These are phyloP conservation scores for Ophiognomonia clavigignenti-juglandacearum DNA, from an alignment of 2,329 filamentous ascomycete species.

Conservation along the genomic window DNA sequence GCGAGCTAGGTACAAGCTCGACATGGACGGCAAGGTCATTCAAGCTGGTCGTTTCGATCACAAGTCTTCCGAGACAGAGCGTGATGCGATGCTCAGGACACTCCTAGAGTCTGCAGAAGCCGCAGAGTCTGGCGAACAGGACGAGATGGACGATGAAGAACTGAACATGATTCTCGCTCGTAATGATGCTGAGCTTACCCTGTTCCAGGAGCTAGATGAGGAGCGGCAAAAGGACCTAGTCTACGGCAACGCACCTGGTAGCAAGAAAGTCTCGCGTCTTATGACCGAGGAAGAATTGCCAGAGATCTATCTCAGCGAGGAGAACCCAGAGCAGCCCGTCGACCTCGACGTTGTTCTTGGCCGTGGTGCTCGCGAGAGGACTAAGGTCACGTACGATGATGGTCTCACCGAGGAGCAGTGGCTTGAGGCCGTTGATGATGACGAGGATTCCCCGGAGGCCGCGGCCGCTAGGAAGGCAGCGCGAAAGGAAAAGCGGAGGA, in stretches of 20 bases:
- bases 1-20: slow-evolving; percentile 93
- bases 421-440: slow-evolving; percentile 95
- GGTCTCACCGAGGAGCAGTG: slow-evolving; percentile 98
- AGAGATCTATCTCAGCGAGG: slow-evolving; percentile 88
- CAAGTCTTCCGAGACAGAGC: slow-evolving; percentile 97
- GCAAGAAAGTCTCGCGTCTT: slow-evolving; percentile 68
- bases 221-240: slow-evolving; percentile 60
- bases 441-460: slow-evolving; percentile 90
- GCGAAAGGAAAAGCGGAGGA: slow-evolving; percentile 71
- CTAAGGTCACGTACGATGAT: slow-evolving; percentile 91
- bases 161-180: slow-evolving; percentile 92
- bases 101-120: slow-evolving; percentile 80
- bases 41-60: slow-evolving; percentile 99
- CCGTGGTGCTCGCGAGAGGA: slow-evolving; percentile 91
- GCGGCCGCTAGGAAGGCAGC: slow-evolving; percentile 88
- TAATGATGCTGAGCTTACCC: slow-evolving; percentile 68
- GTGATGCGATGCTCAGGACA: slow-evolving; percentile 92
- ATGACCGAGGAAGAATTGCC: slow-evolving; percentile 85
- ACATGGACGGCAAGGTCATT: slow-evolving; percentile 99
- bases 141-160: slow-evolving; percentile 98
- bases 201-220: slow-evolving; percentile 81
- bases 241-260: slow-evolving; percentile 65
- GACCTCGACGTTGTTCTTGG: slow-evolving; percentile 70
- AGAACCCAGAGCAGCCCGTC: slow-evolving; percentile 71
- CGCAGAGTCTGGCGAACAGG: slow-evolving; percentile 67